Base-by-base conservation (phyloP, 805 yeast species). In the Barnettozyma sp. region DNA sequence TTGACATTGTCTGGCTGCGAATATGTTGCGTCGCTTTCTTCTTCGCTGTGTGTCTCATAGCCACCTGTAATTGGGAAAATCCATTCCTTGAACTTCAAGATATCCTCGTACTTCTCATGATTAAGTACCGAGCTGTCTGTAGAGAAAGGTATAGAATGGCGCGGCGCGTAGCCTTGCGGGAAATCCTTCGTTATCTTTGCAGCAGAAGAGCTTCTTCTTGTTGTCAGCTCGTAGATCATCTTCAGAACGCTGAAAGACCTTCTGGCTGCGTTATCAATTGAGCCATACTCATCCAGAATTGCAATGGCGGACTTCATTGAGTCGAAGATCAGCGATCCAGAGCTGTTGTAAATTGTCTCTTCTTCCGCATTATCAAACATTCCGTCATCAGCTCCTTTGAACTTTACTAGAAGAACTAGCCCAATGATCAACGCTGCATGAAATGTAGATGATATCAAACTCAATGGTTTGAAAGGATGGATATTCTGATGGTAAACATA, bases 351-450 rank as follows among this genome's bases (percentile, higher is more conserved):
- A 17, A 36, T 44, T n/a, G 30, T 26, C 13, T 42, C 45, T 10
- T 39, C 38, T 13, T 41, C 41, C 19, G 43, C 49, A 18, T 34
- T 33, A 16, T 34, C 32, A 26, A 43, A 37, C 34, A 49, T 34
- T 19, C 48, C 52, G 23, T 40, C 44, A 9, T 45, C 46, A 23
- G 46, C 39, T 9, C 43, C 43, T 21, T 43, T 41, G 4, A 31
- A 20, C 28, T 38, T 43, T 27, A 52, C 20, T 9, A 63, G 41
- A 18, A 60, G 42, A 18, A 57, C 45, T 2, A 60, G 34, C 1
- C 67, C 68, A 16, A 65, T 40, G 2, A 60, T 52, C 13, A 64
- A 44, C 1, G 66, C 66, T 1, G 68, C 60, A 41, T 56, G 59
- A 38, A 63, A 63, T 4, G 59, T 45, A 26, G 55, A 53, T 13